Evolutionary conservation across 805 yeast genomes (phyloP).

Genomic region (Zygoascus flipseniorum): DNA sequence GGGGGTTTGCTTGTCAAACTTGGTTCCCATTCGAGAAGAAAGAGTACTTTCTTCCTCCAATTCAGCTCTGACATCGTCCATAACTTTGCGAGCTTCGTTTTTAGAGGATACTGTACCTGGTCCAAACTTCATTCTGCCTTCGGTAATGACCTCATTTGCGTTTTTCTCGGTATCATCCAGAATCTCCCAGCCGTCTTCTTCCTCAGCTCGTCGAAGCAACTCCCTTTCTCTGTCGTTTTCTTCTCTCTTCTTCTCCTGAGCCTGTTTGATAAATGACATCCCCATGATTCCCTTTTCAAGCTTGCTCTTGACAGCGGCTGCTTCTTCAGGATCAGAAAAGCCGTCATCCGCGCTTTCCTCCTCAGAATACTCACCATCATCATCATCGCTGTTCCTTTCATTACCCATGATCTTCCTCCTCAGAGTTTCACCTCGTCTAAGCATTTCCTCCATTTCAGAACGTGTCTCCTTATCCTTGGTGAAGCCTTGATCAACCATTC

Average conservation of each 20-base stretch:
- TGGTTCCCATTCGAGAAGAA: constrained; percentile 6
- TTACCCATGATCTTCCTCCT: constrained; percentile 60
- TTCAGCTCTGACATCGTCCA: constrained; percentile 21
- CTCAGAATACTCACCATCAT: constrained; percentile 20
- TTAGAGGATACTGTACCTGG: constrained; percentile 46
- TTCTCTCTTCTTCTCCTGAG: constrained; percentile 59
- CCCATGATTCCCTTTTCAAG: constrained; percentile 85
- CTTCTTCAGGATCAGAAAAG: constrained; percentile 8
- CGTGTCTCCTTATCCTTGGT: constrained; percentile 78
- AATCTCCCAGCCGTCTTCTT: constrained; percentile 18
- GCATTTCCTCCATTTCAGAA: constrained; percentile 90
- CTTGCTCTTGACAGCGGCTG: constrained; percentile 26
- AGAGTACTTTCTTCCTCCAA: constrained; percentile 10
- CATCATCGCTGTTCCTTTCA: constrained; percentile 33
- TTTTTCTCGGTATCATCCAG: constrained; percentile 45
- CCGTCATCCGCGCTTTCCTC: constrained; percentile 28
- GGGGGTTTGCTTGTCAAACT: constrained; percentile 6
- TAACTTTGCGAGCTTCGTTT: constrained; percentile 14
- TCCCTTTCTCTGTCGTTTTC: constrained; percentile 50
- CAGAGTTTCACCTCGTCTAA: constrained; percentile 74
- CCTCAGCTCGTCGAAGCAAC: constrained; percentile 38
- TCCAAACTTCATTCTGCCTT: constrained; percentile 75
- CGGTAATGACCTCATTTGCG: constrained; percentile 37
- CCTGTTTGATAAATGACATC: constrained; percentile 94
- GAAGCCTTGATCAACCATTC: constrained; percentile 83